Evolutionary conservation across 495 filamentous ascomycete species (phyloP).

Genomic region (Podospora pseudoanserina): DNA sequence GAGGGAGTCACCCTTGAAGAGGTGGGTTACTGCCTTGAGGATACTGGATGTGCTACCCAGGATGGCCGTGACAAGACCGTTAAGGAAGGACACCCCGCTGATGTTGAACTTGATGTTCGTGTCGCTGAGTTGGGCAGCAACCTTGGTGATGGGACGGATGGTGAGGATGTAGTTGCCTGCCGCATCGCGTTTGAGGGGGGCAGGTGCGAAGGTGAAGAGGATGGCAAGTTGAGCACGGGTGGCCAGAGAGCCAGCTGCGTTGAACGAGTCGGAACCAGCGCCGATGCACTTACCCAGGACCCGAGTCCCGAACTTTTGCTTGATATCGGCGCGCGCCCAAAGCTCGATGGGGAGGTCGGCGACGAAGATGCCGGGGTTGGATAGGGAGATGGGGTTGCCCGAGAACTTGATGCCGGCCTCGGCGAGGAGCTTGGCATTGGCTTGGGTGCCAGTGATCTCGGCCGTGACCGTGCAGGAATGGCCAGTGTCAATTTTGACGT

Average conservation of each 20-base stretch:
- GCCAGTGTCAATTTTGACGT: constrained; percentile 20
- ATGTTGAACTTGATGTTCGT: constrained; percentile 19
- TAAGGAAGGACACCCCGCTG: constrained; percentile 15
- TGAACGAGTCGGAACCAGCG: constrained; percentile 15
- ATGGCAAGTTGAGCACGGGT: constrained; percentile 17
- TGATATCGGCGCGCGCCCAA: constrained; percentile 9
- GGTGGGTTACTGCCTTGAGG: constrained; percentile 17
- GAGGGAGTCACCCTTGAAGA: constrained; percentile 18
- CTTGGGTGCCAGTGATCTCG: constrained; percentile 12
- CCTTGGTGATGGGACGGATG: constrained; percentile 19
- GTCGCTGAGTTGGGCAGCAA: constrained; percentile 10
- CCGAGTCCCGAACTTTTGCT: constrained; percentile 15
- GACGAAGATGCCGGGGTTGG: constrained; percentile 20
- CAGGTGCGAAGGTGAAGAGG: constrained; percentile 18
- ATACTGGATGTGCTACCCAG: constrained; percentile 17
- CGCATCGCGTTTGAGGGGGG: constrained; percentile 10
- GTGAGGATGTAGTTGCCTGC: constrained; percentile 20
- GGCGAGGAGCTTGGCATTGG: constrained; percentile 14
- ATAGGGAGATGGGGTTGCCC: constrained; percentile 17
- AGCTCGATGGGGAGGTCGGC: constrained; percentile 20
- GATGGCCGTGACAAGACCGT: constrained; percentile 16
- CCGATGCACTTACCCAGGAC: constrained; percentile 12
- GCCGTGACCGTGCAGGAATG: constrained; percentile 21
- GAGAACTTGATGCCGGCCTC: constrained; percentile 13
- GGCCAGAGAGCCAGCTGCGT: constrained; percentile 4